These are phyloP conservation scores for Akanthomyces lecanii DNA, from an alignment of 2,329 filamentous ascomycete species.

Conservation along the genomic window DNA sequence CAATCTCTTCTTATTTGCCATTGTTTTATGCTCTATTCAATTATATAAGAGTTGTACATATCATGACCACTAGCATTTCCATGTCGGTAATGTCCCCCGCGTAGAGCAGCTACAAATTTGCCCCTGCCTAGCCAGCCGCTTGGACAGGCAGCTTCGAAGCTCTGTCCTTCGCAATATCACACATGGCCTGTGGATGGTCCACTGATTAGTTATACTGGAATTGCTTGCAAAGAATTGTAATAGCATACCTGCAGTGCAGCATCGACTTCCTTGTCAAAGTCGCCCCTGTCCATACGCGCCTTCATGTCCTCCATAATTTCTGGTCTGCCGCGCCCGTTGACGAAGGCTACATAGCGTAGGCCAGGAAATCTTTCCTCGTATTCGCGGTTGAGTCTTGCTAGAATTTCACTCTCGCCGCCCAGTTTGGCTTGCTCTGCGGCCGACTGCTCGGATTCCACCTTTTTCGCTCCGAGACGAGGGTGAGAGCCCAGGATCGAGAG, in stretches of 20 bases:
- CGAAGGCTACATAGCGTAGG: slow-evolving; percentile 85
- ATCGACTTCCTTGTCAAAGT: slow-evolving; percentile 62
- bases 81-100: no score
- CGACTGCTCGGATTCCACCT: slow-evolving; percentile 77
- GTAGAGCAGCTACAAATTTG: not conserved
- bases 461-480: slow-evolving; percentile 76
- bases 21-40: no score
- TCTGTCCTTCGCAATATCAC: slow-evolving; percentile 80
- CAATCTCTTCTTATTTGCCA: no score
- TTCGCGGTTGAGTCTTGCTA: slow-evolving; percentile 64
- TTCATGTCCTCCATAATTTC: slow-evolving; percentile 82
- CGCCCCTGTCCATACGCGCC: slow-evolving; percentile 62
- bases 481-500: slow-evolving; percentile 75
- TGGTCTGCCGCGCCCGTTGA: slow-evolving; percentile 71
- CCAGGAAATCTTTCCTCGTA: slow-evolving; percentile 82
- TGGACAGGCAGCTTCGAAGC: slow-evolving; percentile 54
- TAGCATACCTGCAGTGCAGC: slow-evolving; percentile 67
- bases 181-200: slow-evolving; percentile 65
- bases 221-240: slow-evolving; percentile 7
- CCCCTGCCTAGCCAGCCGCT: not conserved
- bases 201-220: not conserved
- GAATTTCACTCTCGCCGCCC: slow-evolving; percentile 55
- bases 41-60: no score
- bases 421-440: slow-evolving; percentile 78
- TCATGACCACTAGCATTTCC: no score